Base-by-base conservation (phyloP, 805 yeast species). In the Zygosaccharomyces lentus region DNA sequence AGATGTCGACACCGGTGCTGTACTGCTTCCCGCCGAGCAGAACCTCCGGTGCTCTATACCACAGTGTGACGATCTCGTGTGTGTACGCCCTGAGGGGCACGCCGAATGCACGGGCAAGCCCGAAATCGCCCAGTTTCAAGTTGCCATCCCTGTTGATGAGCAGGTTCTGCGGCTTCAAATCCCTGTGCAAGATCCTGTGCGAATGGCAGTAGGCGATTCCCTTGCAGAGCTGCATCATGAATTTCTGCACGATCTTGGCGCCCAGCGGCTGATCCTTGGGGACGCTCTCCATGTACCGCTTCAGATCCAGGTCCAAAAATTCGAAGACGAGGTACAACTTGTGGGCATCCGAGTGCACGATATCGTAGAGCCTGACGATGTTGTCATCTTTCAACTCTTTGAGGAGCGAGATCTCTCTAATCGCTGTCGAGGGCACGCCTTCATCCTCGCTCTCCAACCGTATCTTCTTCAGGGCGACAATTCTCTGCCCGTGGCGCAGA, bases 41-140 rank as follows among this genome's bases (percentile, higher is more conserved):
- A 25, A 93, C 98, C 64, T 91, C 99, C 0, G 99, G 99, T 0
- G 98, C 96, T 53, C 99, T 78, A 68, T 91, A 91, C 99, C 99
- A 93, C 52, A 93, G 72, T 0, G 99, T 93, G 37, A 93, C 99
- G 43, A 93, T 98, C 66, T 93, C 99, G 67, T 91, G 93, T 16
- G 96, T 87, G 62, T 90, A 93, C 0, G 99, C 93, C 69, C 95
- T 89, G 51, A 93, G 91, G 2, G 99, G 99, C 44, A 93, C 95
- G 13, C 99, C 99, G 69, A 87, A 93, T 4, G 99, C 99, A 53
- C 99, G 75, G 0, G 98, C 98, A 47, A 93, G 76, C 30, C 99
- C 99, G 65, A 93, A 93, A 71, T 93, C 99, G 31, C 96, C 99
- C 52, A 93, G 72, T 64, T 93, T 93, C 58, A 93, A 74, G 64